A percentile compares a stretch with the other conserved stretches of the same genome.
Conservation (phyloP, 164 flowering plant genomes). For the Piper longum region DNA sequence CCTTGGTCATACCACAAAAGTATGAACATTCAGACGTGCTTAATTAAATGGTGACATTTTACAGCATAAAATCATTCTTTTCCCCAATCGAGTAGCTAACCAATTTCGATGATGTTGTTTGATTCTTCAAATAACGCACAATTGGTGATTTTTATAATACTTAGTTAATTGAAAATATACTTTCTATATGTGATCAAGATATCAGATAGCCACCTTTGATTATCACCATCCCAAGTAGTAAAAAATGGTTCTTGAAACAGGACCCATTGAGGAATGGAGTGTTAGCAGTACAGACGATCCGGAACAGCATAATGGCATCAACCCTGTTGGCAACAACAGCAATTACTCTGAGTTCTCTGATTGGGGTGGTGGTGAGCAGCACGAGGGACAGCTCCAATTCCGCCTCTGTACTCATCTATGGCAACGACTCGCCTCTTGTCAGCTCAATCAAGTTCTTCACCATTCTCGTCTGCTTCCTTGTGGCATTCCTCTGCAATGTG, state of each 20-base stretch:
- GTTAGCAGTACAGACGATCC: conserved; percentile 13
- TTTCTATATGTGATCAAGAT: background rate
- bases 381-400: background rate
- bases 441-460: conserved; percentile 61
- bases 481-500: conserved; percentile 57
- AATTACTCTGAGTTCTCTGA: conserved; percentile 39
- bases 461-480: conserved; percentile 54
- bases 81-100: no score
- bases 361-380: conserved; percentile 52
- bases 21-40: no score
- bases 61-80: no score
- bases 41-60: no score
- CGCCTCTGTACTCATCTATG: conserved; percentile 11
- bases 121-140: no score
- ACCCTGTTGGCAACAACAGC: conserved; percentile 14
- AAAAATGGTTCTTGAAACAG: conserved; percentile 5
- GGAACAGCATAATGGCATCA: conserved; percentile 19
- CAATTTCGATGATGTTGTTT: no score
- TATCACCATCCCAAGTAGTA: background rate
- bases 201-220: background rate
- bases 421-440: conserved; percentile 31
- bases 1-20: no score
- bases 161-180: no score
- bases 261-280: conserved; percentile 13
- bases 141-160: no score